Evolutionary conservation across 768 basidiomycete genomes (phyloP), one percentile per base, ranked within the genome.

Genomic region (Podaxis sp.): DNA sequence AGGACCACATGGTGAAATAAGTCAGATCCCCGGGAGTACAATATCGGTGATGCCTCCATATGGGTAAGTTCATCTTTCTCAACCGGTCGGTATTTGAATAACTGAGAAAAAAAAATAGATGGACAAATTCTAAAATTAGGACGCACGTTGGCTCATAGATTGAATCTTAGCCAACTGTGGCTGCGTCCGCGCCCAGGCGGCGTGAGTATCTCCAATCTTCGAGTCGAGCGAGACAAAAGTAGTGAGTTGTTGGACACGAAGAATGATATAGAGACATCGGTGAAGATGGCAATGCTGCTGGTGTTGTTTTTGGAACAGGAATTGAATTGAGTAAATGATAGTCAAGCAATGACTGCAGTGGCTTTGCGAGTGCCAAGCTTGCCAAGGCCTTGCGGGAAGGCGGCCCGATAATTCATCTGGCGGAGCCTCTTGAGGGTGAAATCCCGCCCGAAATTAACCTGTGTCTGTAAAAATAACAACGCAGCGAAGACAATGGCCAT

Each of bases 131-230:
- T 22, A 54, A 44, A 26, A 53, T 60, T 61, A 53, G 52, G 39
- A 61, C 59, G 52, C 59, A 61, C 59, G 59, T 61, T 54, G 38
- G 51, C 40, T 13, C 1, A 11, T 51, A 24, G 22, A 24, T 24
- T 13, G 49, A 24, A 17, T 46, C n/a, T 17, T 19, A 19, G 2
- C 15, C 19, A 7, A 46, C 44, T 19, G n/a, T 46, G 44, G 44
- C 44, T 8, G n/a, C n/a, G 44, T 46, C 8, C 5, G 44, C 19
- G 44, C n/a, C 5, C 44, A 17, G 44, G n/a, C 44, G 44, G 44
- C 7, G 5, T 9, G 44, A 19, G 19, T 22, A 46, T 46, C 44
- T 19, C n/a, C n/a, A 46, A 46, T 46, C 19, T 9, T 33, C 33
- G 8, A 33, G 33, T 33, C 33, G 2, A 33, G 33, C 9, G 33